phyloP scores from a whole-genome alignment of 495 filamentous ascomycete genomes.

The Rostrohypoxylon terebratum region DNA sequence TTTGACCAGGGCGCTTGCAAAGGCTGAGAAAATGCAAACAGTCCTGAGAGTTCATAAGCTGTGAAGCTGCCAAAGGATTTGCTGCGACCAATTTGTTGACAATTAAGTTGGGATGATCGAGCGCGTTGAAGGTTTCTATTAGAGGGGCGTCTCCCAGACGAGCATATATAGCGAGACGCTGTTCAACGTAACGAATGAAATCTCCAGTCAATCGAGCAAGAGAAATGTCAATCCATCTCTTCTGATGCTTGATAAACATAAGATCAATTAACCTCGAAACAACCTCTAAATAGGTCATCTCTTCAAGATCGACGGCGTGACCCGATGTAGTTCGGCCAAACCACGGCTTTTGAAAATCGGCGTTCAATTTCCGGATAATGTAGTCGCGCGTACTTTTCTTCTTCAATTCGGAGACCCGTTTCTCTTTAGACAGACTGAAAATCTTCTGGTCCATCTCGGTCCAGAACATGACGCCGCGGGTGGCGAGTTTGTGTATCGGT shows the following conservation, averaged over 20 bases:
- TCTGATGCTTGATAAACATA: constrained; percentile 86
- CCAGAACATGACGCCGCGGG: constrained; percentile 86
- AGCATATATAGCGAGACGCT: constrained; percentile 72
- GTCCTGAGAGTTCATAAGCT: constrained; percentile 88
- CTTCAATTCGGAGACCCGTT: constrained; percentile 80
- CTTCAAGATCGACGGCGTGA: constrained; percentile 81
- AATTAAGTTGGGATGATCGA: constrained; percentile 74
- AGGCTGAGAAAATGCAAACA: constrained; percentile 84
- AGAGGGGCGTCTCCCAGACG: constrained; percentile 67
- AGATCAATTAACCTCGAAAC: constrained; percentile 85
- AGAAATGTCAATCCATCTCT: constrained; percentile 83
- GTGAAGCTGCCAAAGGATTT: constrained; percentile 75
- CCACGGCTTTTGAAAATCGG: constrained; percentile 92
- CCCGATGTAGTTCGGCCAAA: constrained; percentile 81
- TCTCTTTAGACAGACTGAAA: constrained; percentile 85
- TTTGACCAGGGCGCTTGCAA: constrained; percentile 83
- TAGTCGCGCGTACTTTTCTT: constrained; percentile 77
- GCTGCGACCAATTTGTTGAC: constrained; percentile 72
- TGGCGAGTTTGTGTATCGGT: constrained; percentile 90
- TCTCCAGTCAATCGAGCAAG: constrained; percentile 78
- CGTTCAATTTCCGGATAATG: constrained; percentile 88
- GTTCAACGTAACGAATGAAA: constrained; percentile 86
- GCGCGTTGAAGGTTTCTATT: constrained; percentile 76
- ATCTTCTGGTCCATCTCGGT: constrained; percentile 91
- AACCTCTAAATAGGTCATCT: constrained; percentile 90